These are phyloP conservation scores for Cladosporium halotolerans DNA, from an alignment of 2,329 filamentous ascomycete species.

Conservation along the genomic window DNA sequence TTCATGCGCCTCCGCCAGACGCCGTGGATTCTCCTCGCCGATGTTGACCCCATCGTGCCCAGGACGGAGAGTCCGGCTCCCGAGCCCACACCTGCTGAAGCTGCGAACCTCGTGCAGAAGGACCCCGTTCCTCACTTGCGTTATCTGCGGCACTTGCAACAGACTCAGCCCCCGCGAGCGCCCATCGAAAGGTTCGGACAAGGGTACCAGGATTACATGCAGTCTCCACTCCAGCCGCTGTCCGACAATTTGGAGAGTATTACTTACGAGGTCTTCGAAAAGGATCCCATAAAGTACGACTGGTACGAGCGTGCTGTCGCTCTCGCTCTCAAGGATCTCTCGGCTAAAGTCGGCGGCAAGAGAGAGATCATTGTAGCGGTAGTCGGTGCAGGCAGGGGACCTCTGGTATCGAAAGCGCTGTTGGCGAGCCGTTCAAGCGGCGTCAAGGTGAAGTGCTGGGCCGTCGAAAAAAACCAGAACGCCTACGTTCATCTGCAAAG, in stretches of 20 bases:
- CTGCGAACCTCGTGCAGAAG: slow-evolving; percentile 40
- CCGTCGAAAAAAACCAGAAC: slow-evolving; percentile 96
- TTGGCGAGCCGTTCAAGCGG: slow-evolving; percentile 70
- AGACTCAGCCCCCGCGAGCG: slow-evolving; percentile 64
- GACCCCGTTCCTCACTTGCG: slow-evolving; percentile 59
- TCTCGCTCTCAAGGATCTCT: slow-evolving; percentile 76
- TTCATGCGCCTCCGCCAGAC: slow-evolving; percentile 52
- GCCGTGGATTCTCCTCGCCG: slow-evolving; percentile 56
- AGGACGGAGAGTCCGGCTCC: not conserved
- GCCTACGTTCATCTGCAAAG: slow-evolving; percentile 87
- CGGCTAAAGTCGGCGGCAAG: slow-evolving; percentile 68
- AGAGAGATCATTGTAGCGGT: slow-evolving; percentile 77
- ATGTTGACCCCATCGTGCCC: slow-evolving; percentile 46
- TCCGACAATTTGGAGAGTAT: slow-evolving; percentile 95
- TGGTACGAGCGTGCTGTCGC: slow-evolving; percentile 86
- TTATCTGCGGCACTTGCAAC: slow-evolving; percentile 80
- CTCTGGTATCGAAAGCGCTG: slow-evolving; percentile 80
- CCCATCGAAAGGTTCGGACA: slow-evolving; percentile 61
- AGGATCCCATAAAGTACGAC: slow-evolving; percentile 94
- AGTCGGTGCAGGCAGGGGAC: slow-evolving; percentile 86
- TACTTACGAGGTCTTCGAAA: slow-evolving; percentile 97
- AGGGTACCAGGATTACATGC: slow-evolving; percentile 87
- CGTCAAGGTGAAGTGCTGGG: slow-evolving; percentile 79
- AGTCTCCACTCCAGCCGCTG: slow-evolving; percentile 87
- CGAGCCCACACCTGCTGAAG: slow-evolving; percentile 63